These are phyloP conservation scores for Penicillium riverlandense DNA, from an alignment of 495 filamentous ascomycete genomes.

Conservation along the genomic window DNA sequence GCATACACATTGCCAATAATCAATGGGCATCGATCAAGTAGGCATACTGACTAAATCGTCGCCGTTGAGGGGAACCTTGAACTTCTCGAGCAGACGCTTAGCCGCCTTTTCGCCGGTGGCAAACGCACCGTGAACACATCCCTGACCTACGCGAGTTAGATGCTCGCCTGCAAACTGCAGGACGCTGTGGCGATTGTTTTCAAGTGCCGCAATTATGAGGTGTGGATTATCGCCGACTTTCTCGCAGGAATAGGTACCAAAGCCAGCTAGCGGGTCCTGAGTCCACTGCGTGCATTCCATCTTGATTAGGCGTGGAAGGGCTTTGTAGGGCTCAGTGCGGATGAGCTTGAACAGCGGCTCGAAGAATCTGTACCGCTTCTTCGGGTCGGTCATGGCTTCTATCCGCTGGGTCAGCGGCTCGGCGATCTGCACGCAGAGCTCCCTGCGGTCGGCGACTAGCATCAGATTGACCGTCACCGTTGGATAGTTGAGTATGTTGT, in stretches of 20 bases:
- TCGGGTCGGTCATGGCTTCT: slow-evolving; percentile 13
- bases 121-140: slow-evolving; percentile 18
- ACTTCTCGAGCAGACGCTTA: slow-evolving; percentile 8
- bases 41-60: not conserved
- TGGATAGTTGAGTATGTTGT: slow-evolving; percentile 19
- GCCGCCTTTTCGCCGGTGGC: slow-evolving; percentile 17
- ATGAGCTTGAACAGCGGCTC: slow-evolving; percentile 19
- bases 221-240: slow-evolving; percentile 18
- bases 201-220: slow-evolving; percentile 8
- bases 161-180: slow-evolving; percentile 21
- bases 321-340: slow-evolving; percentile 17
- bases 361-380: slow-evolving; percentile 16
- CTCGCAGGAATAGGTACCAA: slow-evolving; percentile 16
- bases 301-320: slow-evolving; percentile 12
- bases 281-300: slow-evolving; percentile 22
- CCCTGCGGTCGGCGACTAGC: slow-evolving; percentile 17
- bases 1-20: too few species aligned
- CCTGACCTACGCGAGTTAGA: slow-evolving; percentile 14
- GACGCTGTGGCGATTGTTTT: slow-evolving; percentile 10
- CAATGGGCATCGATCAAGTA: too few species aligned
- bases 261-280: slow-evolving; percentile 17
- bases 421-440: slow-evolving; percentile 19
- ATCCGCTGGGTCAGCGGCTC: slow-evolving; percentile 19
- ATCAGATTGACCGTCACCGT: slow-evolving; percentile 20
- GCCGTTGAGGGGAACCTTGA: slow-evolving; percentile 10